Base-by-base conservation (phyloP, 768 basidiomycete genomes). In the Clathrus columnatus region DNA sequence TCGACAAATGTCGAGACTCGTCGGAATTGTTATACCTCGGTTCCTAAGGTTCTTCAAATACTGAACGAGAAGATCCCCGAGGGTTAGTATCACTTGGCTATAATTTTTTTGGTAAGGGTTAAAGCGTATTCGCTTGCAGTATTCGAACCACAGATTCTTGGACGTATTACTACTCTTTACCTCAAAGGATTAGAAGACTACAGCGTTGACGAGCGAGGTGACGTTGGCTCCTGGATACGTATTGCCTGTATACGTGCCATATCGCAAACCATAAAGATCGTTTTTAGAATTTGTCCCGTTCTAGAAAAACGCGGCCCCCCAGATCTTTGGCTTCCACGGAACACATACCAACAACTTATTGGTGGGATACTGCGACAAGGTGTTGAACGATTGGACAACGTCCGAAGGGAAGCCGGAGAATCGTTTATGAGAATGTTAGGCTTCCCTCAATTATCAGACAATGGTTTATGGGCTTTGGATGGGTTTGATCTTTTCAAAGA, bases 181-280 rank as follows among this genome's bases (percentile, higher is more conserved):
- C 67, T 84, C n/a, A 66, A 64, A n/a, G 93, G 91, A 3, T 69
- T 99, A 51, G 75, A 81, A 18, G 94, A 99, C 71, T 99, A 98
- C 65, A 87, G 90, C 5, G 82, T 81, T 48, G 95, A 99, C 65
- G 89, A 96, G 65, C 83, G 95, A 60, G 95, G 95, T 4, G 96
- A 99, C 65, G 87, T 99, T 32, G 95, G 95, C 42, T 97, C 95
- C 1, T 96, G 93, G 92, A 79, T 93, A 50, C 87, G 95, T 59
- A 78, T 87, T 6, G 81, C 83, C 1, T 88, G 85, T 62, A 77
- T 93, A 50, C 74, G 74, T 46, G 85, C 85, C 8, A 69, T 93
- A 54, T 74, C 80, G 17, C 69, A 73, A 7, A 69, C 82, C 56
- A 71, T 78, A 44, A 71, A 75, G 61, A 70, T 78, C 23, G 62